These are phyloP conservation scores for Blepharisma undulans DNA, from an alignment of 169 alveolate species.

Conservation along the genomic window DNA sequence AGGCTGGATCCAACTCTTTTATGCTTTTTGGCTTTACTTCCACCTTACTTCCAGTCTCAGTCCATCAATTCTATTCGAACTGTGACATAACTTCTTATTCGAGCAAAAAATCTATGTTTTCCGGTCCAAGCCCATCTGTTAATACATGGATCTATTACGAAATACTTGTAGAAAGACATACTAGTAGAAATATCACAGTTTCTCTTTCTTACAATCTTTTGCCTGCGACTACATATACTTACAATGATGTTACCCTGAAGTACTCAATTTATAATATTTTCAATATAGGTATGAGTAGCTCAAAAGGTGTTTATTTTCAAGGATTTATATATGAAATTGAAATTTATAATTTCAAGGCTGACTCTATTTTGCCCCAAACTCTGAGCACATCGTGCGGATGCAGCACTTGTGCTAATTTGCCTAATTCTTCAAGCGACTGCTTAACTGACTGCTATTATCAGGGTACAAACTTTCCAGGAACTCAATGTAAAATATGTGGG, in stretches of 20 bases:
- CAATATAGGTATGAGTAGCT: not conserved
- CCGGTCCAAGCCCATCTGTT: no score
- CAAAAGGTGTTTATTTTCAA: not conserved
- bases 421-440: not conserved
- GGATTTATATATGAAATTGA: constrained; percentile 33
- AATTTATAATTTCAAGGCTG: not conserved
- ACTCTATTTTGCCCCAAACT: no score
- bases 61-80: no score
- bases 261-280: not conserved
- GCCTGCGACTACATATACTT: not conserved
- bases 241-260: not conserved
- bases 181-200: no score
- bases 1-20: not conserved
- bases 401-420: not conserved
- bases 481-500: not conserved
- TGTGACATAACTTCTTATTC: no score
- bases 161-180: no score
- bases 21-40: not conserved
- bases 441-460: not conserved
- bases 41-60: no score
- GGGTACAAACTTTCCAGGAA: not conserved
- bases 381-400: not conserved
- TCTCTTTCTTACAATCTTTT: no score
- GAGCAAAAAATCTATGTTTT: no score
- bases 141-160: no score